Base-by-base conservation (phyloP, 371 early-diverging fungal genomes). In the Rhizopus delemar region DNA sequence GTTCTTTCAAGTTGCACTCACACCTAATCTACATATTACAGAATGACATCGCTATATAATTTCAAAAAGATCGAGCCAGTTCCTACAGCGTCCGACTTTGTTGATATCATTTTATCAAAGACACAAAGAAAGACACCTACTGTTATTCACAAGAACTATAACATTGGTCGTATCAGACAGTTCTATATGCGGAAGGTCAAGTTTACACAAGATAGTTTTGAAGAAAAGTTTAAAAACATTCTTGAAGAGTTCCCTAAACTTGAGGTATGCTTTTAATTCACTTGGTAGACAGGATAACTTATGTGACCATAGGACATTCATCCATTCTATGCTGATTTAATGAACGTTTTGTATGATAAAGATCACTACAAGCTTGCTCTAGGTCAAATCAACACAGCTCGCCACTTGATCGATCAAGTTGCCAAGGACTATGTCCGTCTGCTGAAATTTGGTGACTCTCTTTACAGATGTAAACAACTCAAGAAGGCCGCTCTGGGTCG, bases 161-260 rank as follows among this genome's bases (percentile, higher is more conserved):
- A 93, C 63, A 97, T 99, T 75, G 85, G 92, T 29, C 89, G 99
- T 76, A 99, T 99, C 70, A 84, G 99, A 62, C 90, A 92, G 74
- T 99, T 99, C 74, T 99, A 99, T 77, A 98, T 98, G 95, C 91
- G 98, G 71, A 99, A 99, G 78, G 97, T 99, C 76, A 99, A 99
- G 87, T 99, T 95, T 80, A 94, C 98, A 8, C 98, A 98, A 78
- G 96, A 96, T 54, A 90, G 89, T 65, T 99, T 99, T 77, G 94
- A 95, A 66, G 96, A 95, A 67, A 95, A 97, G 77, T 86, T 99
- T 60, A 87, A 90, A 61, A 83, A 83, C 56, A 99, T 99, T 68
- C 75, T 99, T 36, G 88, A 85, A 7, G 96, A 98, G 71, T 99
- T 99, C 75, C 99, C 99, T 51, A 94, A 97, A 66, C 85, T 99